These are phyloP conservation scores for Aspergillus sparsus DNA, from an alignment of 495 filamentous ascomycete genomes.

Conservation along the genomic window DNA sequence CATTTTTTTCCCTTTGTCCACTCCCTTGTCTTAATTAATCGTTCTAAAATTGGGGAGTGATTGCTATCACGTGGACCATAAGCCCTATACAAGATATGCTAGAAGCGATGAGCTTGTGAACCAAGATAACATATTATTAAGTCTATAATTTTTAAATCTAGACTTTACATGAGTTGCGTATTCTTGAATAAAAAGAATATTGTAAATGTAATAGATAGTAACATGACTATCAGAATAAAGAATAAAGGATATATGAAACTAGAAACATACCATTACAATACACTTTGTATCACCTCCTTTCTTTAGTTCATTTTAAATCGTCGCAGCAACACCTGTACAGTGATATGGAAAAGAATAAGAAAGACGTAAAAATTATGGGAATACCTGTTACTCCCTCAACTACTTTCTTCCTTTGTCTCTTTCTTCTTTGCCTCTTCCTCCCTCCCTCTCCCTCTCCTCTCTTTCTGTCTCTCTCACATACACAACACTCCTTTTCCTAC, in stretches of 20 bases:
- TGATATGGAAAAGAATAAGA: not conserved
- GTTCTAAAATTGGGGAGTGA: not conserved
- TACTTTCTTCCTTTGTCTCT: not conserved
- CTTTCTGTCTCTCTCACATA: constrained; percentile 1
- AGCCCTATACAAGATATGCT: constrained; percentile 18
- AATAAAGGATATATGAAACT: too few species aligned
- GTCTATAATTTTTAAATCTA: not conserved
- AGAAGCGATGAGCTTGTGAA: not conserved
- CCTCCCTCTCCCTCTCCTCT: constrained; percentile 23
- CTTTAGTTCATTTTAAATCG: not conserved
- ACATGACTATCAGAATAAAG: too few species aligned
- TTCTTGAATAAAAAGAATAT: too few species aligned
- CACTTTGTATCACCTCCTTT: not conserved
- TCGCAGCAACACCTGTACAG: not conserved
- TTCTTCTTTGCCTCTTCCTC: constrained; percentile 25
- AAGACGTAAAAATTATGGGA: not conserved
- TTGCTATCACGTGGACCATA: constrained; percentile 15
- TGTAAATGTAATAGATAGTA: too few species aligned
- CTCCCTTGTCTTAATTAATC: not conserved
- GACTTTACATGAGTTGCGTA: not conserved
- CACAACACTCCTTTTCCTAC: not conserved
- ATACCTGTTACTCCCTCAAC: not conserved
- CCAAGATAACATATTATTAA: not conserved
- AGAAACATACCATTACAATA: not conserved
- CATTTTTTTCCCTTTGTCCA: not conserved